Percentiles rank a stretch among this genome's conserved stretches.
These are phyloP conservation scores for Xerocomellus chrysenteron DNA, from an alignment of 768 basidiomycete species.

Conservation along the genomic window DNA sequence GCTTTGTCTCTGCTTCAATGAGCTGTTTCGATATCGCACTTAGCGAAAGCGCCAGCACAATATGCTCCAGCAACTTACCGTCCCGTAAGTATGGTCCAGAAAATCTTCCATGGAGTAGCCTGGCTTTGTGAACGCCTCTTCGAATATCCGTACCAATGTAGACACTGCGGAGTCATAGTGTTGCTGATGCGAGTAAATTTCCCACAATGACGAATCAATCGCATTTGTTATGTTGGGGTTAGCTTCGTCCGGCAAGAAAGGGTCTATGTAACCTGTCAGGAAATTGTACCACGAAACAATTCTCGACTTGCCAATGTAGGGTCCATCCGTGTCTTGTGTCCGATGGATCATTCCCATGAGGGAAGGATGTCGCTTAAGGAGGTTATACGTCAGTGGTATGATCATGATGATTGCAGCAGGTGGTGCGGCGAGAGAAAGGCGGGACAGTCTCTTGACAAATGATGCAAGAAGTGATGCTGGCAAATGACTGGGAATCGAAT, in stretches of 20 bases:
- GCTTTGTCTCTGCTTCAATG: constrained; percentile 78
- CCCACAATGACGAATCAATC: constrained; percentile 89
- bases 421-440: constrained; percentile 80
- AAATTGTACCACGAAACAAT: not conserved
- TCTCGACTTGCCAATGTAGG: constrained; percentile 34
- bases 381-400: constrained; percentile 92
- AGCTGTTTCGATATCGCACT: constrained; percentile 48
- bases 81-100: constrained; percentile 87
- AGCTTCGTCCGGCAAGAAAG: constrained; percentile 62
- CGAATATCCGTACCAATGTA: constrained; percentile 83
- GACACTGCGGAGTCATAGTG: constrained; percentile 90
- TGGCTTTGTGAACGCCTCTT: constrained; percentile 93
- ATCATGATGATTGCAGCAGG: constrained; percentile 89
- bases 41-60: not conserved
- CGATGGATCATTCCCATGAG: constrained; percentile 94
- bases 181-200: constrained; percentile 70
- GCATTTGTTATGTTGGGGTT: constrained; percentile 81
- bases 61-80: constrained; percentile 46
- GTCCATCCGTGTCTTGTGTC: constrained; percentile 35
- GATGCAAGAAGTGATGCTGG: constrained; percentile 91
- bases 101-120: constrained; percentile 93
- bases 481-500: constrained; percentile 61
- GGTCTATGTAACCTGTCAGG: constrained; percentile 45
- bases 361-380: constrained; percentile 87
- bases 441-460: constrained; percentile 88